phyloP scores from a whole-genome alignment of 2,329 filamentous ascomycete genomes.

The Fusarium austroafricanum region DNA sequence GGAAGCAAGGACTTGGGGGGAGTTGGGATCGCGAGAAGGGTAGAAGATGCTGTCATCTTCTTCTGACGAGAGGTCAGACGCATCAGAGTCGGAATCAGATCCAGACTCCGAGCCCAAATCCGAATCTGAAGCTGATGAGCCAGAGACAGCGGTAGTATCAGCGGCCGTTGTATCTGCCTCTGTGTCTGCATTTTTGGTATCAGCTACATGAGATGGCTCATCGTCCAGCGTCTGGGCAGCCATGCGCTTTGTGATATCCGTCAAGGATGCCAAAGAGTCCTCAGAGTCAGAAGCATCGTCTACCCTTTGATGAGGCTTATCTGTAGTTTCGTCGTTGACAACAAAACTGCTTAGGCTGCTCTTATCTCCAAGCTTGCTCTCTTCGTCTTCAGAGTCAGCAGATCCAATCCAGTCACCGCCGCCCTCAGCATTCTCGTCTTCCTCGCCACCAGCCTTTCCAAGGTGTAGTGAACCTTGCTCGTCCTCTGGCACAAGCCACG shows the following conservation, averaged over 20 bases:
- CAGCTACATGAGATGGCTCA: slow-evolving; percentile 12
- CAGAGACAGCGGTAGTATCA: slow-evolving; percentile 30
- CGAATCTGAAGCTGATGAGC: slow-evolving; percentile 23
- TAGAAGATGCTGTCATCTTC: slow-evolving; percentile 53
- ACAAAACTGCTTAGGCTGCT: slow-evolving; percentile 68
- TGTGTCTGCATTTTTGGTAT: slow-evolving; percentile 6
- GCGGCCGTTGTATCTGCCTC: slow-evolving; percentile 26
- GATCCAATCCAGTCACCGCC: slow-evolving; percentile 82
- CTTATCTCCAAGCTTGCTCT: slow-evolving; percentile 63
- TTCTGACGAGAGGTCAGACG: slow-evolving; percentile 43
- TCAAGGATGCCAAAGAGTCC: slow-evolving; percentile 51
- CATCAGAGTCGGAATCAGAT: slow-evolving; percentile 41
- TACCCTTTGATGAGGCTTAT: slow-evolving; percentile 46
- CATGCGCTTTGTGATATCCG: slow-evolving; percentile 53
- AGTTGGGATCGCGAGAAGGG: slow-evolving; percentile 39
- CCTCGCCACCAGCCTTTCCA: slow-evolving; percentile 83
- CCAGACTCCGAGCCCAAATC: slow-evolving; percentile 41
- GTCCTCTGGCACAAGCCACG: slow-evolving; percentile 81
- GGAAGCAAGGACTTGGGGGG: slow-evolving; percentile 70
- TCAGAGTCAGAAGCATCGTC: slow-evolving; percentile 46
- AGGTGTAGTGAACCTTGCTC: slow-evolving; percentile 71
- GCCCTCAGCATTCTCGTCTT: slow-evolving; percentile 88
- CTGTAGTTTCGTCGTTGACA: slow-evolving; percentile 61
- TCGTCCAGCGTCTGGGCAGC: slow-evolving; percentile 53
- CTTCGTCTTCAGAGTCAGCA: slow-evolving; percentile 72